Base-by-base conservation (phyloP, 768 basidiomycete genomes). In the Auriscalpium orientale region DNA sequence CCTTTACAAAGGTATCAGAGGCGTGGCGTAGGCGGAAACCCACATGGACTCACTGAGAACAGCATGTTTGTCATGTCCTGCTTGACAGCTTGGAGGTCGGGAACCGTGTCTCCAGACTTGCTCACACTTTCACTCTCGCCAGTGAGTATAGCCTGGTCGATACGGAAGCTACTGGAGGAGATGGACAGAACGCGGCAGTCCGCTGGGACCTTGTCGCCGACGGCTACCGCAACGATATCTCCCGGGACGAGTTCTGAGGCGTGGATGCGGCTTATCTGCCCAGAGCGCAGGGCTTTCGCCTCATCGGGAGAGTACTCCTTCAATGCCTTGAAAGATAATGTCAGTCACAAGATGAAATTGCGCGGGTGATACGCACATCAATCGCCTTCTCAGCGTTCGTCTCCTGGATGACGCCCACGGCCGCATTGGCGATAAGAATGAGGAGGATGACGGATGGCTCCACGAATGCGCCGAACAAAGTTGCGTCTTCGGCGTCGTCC, bases 31-130 rank as follows among this genome's bases (percentile, higher is more conserved):
- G 1, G 33, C 12, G 40, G 28, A 33, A 7, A 28, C 54, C 18
- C 38, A 43, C 21, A 10, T 56, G 53, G 20, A 70, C 84, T 64
- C 64, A 92, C 92, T 9, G 91, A 86, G 72, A 98, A 98, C 11
- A 98, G 74, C 72, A 97, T 97, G 71, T 98, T 98, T 56, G 80
- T 85, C 95, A 95, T 95, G 65, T 99, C 95, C 71, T 98, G 95
- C 72, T 95, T 97, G 56, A 98, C 95, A 8, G 95, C 95, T 61
- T 76, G 80, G 37, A 64, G 49, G 65, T 98, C 95, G 10, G 74
- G 62, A 47, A 99, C 85, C 34, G 78, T 72, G 9, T 81, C 82
- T 7, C 80, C 67, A 18, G 75, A 81, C 74, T 99, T 99, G 75
- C 83, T 82, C 44, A 98, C 95, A 61, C 90, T 92, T 56, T 77